Conservation (phyloP, 495 filamentous ascomycete genomes). For the Entonaema liquescens region DNA sequence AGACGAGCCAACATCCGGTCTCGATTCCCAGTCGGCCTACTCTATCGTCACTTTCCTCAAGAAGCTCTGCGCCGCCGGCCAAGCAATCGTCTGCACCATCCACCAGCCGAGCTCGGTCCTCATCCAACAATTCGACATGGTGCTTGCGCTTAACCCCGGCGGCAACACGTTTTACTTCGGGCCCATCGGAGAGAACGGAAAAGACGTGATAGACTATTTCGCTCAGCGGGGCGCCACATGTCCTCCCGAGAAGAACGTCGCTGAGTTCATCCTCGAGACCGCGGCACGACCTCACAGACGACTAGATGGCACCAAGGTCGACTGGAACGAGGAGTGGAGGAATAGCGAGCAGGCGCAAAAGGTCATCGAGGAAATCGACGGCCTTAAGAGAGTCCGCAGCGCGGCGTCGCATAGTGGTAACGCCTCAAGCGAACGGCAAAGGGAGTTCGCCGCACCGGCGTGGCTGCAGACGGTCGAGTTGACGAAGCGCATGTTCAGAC, state of each 20-base stretch:
- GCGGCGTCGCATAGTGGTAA: constrained; percentile 49
- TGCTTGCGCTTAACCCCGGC: constrained; percentile 73
- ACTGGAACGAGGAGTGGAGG: constrained; percentile 85
- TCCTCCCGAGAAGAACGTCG: constrained; percentile 74
- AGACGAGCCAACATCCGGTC: constrained; percentile 82
- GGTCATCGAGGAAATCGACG: constrained; percentile 73
- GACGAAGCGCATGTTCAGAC: constrained; percentile 72
- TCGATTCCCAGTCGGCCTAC: constrained; percentile 85
- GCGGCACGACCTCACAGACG: constrained; percentile 72
- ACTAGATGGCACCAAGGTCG: constrained; percentile 75
- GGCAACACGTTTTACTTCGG: constrained; percentile 81
- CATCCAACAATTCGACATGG: constrained; percentile 73
- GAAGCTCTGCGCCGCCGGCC: constrained; percentile 79
- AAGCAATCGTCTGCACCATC: constrained; percentile 83
- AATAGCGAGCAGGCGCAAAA: constrained; percentile 70
- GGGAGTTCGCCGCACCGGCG: constrained; percentile 51
- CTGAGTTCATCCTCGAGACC: constrained; percentile 86
- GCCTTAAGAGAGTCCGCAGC: constrained; percentile 60
- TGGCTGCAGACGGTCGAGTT: constrained; percentile 57
- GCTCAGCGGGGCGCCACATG: constrained; percentile 72
- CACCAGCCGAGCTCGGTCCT: constrained; percentile 72
- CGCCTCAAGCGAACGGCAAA: constrained; percentile 5
- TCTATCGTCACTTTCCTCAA: constrained; percentile 85
- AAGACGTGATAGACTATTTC: constrained; percentile 58
- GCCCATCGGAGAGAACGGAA: constrained; percentile 58